Percentiles rank a stretch among this genome's conserved stretches.
phyloP scores from a whole-genome alignment of 495 filamentous ascomycete species.

The Letharia columbiana region DNA sequence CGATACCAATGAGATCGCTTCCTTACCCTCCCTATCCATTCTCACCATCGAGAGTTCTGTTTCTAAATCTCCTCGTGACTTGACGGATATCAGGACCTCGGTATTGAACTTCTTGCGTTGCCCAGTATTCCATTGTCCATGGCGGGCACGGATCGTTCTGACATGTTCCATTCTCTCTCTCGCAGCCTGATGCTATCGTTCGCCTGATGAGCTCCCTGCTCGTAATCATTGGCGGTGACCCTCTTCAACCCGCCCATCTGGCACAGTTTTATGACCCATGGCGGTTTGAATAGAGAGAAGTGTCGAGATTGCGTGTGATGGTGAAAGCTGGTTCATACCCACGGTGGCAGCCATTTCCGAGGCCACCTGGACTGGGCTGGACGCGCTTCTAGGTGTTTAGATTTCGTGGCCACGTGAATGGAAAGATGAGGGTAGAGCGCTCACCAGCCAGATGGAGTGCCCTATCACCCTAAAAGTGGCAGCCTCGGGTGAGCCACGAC shows the following conservation, averaged over 20 bases:
- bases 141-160: no score
- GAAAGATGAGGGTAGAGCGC: not conserved
- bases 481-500: not conserved
- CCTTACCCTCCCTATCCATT: no score
- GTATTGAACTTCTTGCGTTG: no score
- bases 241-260: not conserved
- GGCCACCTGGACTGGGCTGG: not conserved
- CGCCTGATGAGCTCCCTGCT: constrained; percentile 8
- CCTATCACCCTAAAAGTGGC: not conserved
- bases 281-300: not conserved
- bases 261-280: not conserved
- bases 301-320: not conserved
- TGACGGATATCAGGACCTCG: no score
- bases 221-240: constrained; percentile 1
- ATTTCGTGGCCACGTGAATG: not conserved
- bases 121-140: no score
- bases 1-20: no score
- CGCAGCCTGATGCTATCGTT: not conserved
- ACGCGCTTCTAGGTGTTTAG: no score
- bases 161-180: no score
- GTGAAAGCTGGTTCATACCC: not conserved
- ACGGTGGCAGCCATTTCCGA: not conserved
- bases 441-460: not conserved
- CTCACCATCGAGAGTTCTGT: no score
- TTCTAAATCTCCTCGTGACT: no score